These are phyloP conservation scores for Gonapodya prolifera DNA, from an alignment of 192 early-diverging fungal species.

Conservation along the genomic window DNA sequence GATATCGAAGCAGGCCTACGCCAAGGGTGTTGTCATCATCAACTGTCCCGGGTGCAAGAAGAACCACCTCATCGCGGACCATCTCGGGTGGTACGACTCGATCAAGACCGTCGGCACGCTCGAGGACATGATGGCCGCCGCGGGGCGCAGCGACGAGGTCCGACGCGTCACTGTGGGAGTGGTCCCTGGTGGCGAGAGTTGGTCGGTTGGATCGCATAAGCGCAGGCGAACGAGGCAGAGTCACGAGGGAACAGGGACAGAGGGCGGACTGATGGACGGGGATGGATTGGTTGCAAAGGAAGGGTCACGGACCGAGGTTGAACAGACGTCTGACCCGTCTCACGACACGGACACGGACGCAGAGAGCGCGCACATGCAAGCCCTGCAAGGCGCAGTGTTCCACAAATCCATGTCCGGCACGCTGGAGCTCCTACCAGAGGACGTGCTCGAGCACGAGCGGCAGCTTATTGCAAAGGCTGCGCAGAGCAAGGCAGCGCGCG, in stretches of 20 bases:
- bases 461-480: not conserved
- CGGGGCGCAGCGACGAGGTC: conserved; percentile 1
- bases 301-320: not conserved
- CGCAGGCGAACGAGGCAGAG: too few species aligned
- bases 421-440: not conserved
- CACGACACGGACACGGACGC: too few species aligned
- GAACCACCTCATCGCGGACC: conserved; percentile 90
- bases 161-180: not conserved
- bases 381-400: not conserved
- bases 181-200: not conserved
- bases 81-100: conserved; percentile 50
- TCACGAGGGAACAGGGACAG: not conserved
- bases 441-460: not conserved
- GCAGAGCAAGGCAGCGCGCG: too few species aligned
- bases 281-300: not conserved
- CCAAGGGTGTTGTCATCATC: conserved; percentile 86
- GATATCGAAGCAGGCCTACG: conserved; percentile 86
- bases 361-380: too few species aligned
- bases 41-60: conserved; percentile 83
- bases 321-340: too few species aligned
- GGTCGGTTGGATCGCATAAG: too few species aligned
- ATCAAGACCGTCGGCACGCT: conserved; percentile 7
- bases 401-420: not conserved
- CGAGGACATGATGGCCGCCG: conserved; percentile 2
- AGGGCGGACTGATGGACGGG: not conserved